Conservation (phyloP, 371 early-diverging fungal species). For the Gilbertella persicaria region DNA sequence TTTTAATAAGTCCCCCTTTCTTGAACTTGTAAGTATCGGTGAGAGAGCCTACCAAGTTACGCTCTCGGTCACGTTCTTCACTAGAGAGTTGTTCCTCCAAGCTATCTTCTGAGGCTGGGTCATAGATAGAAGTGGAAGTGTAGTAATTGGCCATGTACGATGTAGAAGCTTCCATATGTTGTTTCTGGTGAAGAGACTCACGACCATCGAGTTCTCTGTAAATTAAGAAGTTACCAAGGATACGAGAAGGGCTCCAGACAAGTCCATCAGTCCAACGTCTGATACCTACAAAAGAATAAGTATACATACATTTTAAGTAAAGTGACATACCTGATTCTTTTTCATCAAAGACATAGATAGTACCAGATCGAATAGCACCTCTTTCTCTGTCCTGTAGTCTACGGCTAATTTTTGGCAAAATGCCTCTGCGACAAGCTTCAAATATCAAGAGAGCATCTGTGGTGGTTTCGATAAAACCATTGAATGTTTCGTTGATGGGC, state of each 20-base stretch:
- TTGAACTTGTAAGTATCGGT: conserved; percentile 70
- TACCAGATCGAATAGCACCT: conserved; percentile 60
- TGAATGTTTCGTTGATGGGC: conserved; percentile 48
- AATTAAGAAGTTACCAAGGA: conserved; percentile 76
- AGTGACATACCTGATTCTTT: conserved; percentile 54
- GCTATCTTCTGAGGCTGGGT: background rate
- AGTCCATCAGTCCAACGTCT: conserved; percentile 90
- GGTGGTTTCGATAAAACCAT: conserved; percentile 59
- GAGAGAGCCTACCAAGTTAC: conserved; percentile 61
- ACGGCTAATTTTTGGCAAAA: conserved; percentile 60
- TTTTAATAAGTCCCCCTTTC: conserved; percentile 81
- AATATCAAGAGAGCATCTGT: conserved; percentile 69
- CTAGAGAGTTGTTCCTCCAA: conserved; percentile 13
- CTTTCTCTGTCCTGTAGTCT: conserved; percentile 68
- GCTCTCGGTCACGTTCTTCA: conserved; percentile 54
- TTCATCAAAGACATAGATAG: conserved; percentile 75
- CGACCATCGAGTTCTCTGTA: conserved; percentile 76
- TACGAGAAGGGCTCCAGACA: conserved; percentile 84
- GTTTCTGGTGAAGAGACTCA: conserved; percentile 10
- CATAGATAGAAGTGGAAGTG: background rate
- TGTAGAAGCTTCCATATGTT: background rate
- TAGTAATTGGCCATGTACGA: background rate
- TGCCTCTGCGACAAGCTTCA: conserved; percentile 68
- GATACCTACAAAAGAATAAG: conserved; percentile 56
- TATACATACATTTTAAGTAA: background rate